These are phyloP conservation scores for Phytopythium kandeliae DNA, from an alignment of 352 stramenopile species.

Conservation along the genomic window DNA sequence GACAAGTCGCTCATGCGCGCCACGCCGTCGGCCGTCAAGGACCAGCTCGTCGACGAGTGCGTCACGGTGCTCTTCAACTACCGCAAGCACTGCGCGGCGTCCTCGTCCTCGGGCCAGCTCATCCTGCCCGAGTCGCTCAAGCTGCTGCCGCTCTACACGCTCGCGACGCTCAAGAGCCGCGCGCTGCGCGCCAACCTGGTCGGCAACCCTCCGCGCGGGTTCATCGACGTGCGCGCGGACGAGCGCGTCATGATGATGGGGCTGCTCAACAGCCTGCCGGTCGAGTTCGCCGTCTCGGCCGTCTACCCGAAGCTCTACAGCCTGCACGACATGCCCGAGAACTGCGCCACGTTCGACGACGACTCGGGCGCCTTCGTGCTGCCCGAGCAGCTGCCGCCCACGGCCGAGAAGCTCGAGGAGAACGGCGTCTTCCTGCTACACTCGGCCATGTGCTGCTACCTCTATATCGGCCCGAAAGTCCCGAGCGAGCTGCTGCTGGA, in stretches of 20 bases:
- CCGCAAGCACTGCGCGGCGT: conserved; percentile 88
- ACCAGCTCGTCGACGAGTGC: conserved; percentile 80
- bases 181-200: conserved; percentile 82
- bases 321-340: conserved; percentile 78
- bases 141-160: conserved; percentile 85
- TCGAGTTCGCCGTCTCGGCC: conserved; percentile 80
- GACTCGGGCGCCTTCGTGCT: conserved; percentile 74
- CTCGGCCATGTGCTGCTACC: conserved; percentile 81
- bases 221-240: conserved; percentile 83
- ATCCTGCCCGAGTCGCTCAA: conserved; percentile 91
- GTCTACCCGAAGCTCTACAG: conserved; percentile 88
- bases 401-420: conserved; percentile 83
- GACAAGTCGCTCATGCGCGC: conserved; percentile 78
- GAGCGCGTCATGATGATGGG: conserved; percentile 87
- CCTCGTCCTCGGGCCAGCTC: conserved; percentile 86
- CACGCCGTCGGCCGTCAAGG: conserved; percentile 68
- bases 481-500: conserved; percentile 65
- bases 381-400: conserved; percentile 66
- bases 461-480: conserved; percentile 81
- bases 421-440: conserved; percentile 86
- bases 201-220: conserved; percentile 68
- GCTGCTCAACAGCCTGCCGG: conserved; percentile 66
- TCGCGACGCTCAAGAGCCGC: conserved; percentile 83
- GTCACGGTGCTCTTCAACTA: conserved; percentile 89
- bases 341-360: conserved; percentile 74